Conservation (phyloP, 768 basidiomycete species). For the Leccinum sublutescens region DNA sequence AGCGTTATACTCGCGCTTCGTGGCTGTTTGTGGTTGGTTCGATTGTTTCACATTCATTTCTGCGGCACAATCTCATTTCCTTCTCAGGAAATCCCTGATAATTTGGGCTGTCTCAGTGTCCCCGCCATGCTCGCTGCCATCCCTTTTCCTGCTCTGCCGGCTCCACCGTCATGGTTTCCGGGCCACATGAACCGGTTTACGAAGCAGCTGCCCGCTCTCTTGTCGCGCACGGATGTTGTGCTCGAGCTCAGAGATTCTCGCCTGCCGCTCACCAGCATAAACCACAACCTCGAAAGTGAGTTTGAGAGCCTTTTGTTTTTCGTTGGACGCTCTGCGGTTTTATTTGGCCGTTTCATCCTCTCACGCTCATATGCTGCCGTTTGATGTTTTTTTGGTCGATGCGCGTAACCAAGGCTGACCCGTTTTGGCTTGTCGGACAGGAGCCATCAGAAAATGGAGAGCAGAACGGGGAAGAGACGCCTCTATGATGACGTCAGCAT, state of each 20-base stretch:
- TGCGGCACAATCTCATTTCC: constrained; percentile 9
- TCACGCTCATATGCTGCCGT: constrained; percentile 17
- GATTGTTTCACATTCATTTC: constrained; percentile 6
- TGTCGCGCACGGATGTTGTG: constrained; percentile 84
- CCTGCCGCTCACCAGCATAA: constrained; percentile 91
- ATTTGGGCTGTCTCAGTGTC: constrained; percentile 11
- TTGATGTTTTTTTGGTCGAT: constrained; percentile 10
- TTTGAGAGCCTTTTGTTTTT: background rate
- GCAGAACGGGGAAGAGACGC: constrained; percentile 61
- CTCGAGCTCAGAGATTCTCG: constrained; percentile 94
- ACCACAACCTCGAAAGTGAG: constrained; percentile 82
- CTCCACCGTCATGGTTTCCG: constrained; percentile 90
- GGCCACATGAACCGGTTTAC: constrained; percentile 94
- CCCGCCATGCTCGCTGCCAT: constrained; percentile 35
- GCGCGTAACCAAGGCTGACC: constrained; percentile 7
- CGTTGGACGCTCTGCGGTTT: background rate
- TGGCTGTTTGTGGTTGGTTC: constrained; percentile 1
- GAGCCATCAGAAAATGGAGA: constrained; percentile 66
- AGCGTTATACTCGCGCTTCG: constrained; percentile 7
- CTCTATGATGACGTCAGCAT: constrained; percentile 38
- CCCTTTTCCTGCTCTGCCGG: constrained; percentile 52
- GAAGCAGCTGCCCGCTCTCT: constrained; percentile 67
- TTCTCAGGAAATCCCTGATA: constrained; percentile 10
- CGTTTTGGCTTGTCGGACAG: constrained; percentile 35
- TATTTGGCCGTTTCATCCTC: constrained; percentile 18